Evolutionary conservation across 768 basidiomycete genomes (phyloP).

Genomic region (Trametes elegans): DNA sequence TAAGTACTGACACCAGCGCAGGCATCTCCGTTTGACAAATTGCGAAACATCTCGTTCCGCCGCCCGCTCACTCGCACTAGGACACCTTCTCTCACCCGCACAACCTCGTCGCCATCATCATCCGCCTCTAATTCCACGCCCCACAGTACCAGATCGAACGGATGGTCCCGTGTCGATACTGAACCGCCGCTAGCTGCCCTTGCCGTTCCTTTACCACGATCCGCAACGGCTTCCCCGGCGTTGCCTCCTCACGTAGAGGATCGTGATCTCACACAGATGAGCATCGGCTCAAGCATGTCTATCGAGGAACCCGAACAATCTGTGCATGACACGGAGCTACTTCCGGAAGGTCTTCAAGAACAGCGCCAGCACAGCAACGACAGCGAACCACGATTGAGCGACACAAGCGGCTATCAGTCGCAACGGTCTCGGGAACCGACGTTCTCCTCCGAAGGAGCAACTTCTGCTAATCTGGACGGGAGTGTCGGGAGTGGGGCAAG

Average conservation of each 20-base stretch:
- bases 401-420: constrained; percentile 3
- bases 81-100: constrained; percentile 35
- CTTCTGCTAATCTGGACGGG: constrained; percentile 10
- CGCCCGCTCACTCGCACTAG: constrained; percentile 31
- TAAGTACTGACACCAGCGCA: background rate
- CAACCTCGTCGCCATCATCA: constrained; percentile 30
- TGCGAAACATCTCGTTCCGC: constrained; percentile 30
- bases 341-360: constrained; percentile 10
- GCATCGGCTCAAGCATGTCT: constrained; percentile 1
- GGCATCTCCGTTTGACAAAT: constrained; percentile 29
- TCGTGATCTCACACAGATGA: constrained; percentile 14
- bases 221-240: constrained; percentile 28
- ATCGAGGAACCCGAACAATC: background rate
- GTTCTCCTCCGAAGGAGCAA: constrained; percentile 63
- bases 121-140: constrained; percentile 31
- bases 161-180: constrained; percentile 34
- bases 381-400: background rate
- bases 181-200: constrained; percentile 49
- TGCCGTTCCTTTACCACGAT: constrained; percentile 42
- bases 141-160: constrained; percentile 48
- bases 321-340: constrained; percentile 10
- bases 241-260: constrained; percentile 3
- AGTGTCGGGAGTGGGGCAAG: background rate
- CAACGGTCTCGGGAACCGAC: constrained; percentile 49
- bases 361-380: background rate